Evolutionary conservation across 2,329 filamentous ascomycete genomes (phyloP).

Genomic region (Aquanectria penicillioides): DNA sequence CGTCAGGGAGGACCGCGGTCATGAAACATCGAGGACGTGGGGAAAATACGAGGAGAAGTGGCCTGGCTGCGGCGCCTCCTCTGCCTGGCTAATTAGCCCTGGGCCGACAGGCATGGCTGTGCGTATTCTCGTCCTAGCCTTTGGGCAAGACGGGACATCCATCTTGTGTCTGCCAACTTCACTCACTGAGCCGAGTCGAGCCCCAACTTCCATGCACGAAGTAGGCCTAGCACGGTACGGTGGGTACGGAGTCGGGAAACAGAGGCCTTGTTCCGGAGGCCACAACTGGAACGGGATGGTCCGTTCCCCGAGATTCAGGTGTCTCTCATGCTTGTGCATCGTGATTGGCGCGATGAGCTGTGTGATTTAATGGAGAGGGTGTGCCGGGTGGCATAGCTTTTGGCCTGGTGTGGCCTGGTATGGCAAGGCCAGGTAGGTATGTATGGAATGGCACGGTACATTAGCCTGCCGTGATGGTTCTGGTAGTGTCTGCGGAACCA

Average conservation of each 20-base stretch:
- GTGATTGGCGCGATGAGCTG: slow-evolving; percentile 4
- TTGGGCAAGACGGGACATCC: background rate
- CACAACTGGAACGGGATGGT: slow-evolving; percentile 35
- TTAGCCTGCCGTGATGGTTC: background rate
- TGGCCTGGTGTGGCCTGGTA: background rate
- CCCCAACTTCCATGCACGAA: slow-evolving; percentile 1
- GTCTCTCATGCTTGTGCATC: slow-evolving; percentile 6
- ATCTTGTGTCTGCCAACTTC: background rate
- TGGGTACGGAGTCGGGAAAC: slow-evolving; percentile 4
- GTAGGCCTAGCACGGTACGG: background rate
- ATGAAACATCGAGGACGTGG: slow-evolving; percentile 43
- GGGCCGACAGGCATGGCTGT: slow-evolving; percentile 2
- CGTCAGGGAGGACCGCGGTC: slow-evolving; percentile 31
- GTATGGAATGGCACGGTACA: no score
- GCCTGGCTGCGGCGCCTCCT: slow-evolving; percentile 3
- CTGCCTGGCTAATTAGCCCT: slow-evolving; percentile 14
- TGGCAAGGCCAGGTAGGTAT: background rate
- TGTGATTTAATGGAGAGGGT: background rate
- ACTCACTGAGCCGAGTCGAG: background rate
- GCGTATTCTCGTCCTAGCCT: background rate
- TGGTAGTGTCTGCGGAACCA: background rate
- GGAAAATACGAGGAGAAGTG: slow-evolving; percentile 43
- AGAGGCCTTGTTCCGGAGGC: slow-evolving; percentile 28
- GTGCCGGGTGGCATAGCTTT: background rate
- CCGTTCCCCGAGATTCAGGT: slow-evolving; percentile 39